Base-by-base conservation (phyloP, 2,329 filamentous ascomycete species). In the Stenocarpella maydis region DNA sequence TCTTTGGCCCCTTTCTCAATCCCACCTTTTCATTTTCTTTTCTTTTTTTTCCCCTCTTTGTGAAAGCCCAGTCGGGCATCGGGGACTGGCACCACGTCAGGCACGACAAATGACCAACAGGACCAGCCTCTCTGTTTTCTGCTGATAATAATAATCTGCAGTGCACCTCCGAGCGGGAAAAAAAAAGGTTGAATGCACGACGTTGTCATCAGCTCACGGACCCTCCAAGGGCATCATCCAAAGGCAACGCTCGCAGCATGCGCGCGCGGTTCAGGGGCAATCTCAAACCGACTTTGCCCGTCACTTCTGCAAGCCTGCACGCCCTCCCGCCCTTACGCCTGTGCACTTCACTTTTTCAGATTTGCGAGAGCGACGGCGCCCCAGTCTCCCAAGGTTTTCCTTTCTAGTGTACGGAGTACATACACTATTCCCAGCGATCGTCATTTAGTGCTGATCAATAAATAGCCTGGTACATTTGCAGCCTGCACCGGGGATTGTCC, bases 171-270 rank as follows among this genome's bases (percentile, higher is more conserved):
- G n/a, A 7, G 34, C 5, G 9, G 34, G 34, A 10, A 12, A 10
- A 2, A 12, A 10, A 49, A 58, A 67, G 24, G 24, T 12, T 58
- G 45, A 34, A 58, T 53, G 64, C 64, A 67, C 64, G 64, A 52
- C 52, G 64, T 49, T 66, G 41, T 61, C 55, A 61, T 47, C 26
- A 47, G 55, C 21, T 28, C 58, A 61, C 58, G 58, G 58, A 61
- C 58, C 58, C 58, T 61, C 58, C 41, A 31, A 31, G 31, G 31
- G 31, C 31, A 4, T 31, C 31, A 4, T 8, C 8, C 15, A n/a
- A n/a, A n/a, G n/a, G n/a, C n/a, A n/a, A n/a, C n/a, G n/a, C n/a
- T n/a, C n/a, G n/a, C 43, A 61, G 24, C 55, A 21, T 26, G 39
- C 39, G 37, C 54, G 54, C 39, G 55, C 55, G 55, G 55, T n/a